A percentile compares a stretch with the other conserved stretches of the same genome.
Evolutionary conservation across 305 asterid genomes (phyloP).

Genomic region (Fraxinus nigra): DNA sequence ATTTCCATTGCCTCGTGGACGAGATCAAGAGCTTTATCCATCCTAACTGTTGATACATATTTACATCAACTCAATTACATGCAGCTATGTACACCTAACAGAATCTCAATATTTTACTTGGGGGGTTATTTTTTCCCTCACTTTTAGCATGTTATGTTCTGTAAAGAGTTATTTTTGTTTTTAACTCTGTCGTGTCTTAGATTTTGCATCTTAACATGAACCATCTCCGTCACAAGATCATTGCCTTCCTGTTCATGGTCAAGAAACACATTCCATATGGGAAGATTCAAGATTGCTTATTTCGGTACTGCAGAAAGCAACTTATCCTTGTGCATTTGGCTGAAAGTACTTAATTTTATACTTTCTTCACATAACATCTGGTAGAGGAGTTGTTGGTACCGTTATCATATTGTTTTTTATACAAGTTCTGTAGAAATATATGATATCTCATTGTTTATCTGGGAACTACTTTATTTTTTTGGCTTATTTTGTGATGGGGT

Average conservation of each 20-base stretch:
- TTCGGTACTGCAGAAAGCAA: background rate
- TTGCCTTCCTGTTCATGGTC: conserved; percentile 1
- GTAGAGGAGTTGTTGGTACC: background rate
- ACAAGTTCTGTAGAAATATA: background rate
- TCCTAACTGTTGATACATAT: conserved; percentile 37
- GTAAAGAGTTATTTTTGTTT: conserved; percentile 27
- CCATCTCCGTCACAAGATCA: conserved; percentile 2
- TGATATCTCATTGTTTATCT: background rate
- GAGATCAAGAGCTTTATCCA: conserved; percentile 35
- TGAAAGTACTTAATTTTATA: background rate
- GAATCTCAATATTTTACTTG: conserved; percentile 16
- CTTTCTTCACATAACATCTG: background rate
- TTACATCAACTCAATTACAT: background rate
- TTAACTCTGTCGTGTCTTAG: conserved; percentile 18
- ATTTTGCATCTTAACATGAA: conserved; percentile 7
- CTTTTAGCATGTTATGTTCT: conserved; percentile 29
- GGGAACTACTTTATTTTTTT: background rate
- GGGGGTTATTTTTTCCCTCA: background rate
- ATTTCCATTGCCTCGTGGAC: conserved; percentile 29
- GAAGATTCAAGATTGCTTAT: conserved; percentile 15
- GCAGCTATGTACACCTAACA: background rate
- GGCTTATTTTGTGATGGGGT: background rate
- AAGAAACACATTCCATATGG: conserved; percentile 24
- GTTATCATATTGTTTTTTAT: background rate
- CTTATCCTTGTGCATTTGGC: background rate